A percentile compares a stretch with the other conserved stretches of the same genome.
Conservation (phyloP, 345 rosid species). For the Melaleuca quinquenervia region DNA sequence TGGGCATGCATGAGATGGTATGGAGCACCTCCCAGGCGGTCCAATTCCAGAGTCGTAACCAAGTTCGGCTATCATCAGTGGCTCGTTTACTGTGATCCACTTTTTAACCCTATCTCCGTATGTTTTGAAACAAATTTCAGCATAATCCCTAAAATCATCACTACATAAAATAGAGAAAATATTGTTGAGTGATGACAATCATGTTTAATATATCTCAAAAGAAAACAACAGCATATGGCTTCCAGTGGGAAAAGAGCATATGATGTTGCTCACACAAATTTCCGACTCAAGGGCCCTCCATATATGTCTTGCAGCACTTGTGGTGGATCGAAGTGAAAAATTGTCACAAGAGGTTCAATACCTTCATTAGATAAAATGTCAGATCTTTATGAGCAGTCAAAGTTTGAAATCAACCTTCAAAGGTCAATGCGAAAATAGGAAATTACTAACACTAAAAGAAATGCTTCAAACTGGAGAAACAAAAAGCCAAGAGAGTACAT, state of each 20-base stretch:
- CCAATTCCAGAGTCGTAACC: slow-evolving; percentile 6
- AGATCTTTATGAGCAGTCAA: background rate
- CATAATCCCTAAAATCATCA: slow-evolving; percentile 26
- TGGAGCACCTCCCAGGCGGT: slow-evolving; percentile 15
- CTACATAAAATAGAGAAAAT: slow-evolving; percentile 1
- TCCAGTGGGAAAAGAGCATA: no score
- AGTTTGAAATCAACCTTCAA: background rate
- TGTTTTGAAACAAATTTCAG: slow-evolving; percentile 30
- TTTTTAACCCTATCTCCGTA: slow-evolving; percentile 29
- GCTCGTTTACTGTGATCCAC: slow-evolving; percentile 28
- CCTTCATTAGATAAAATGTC: background rate
- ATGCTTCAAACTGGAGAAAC: background rate
- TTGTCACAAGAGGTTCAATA: background rate
- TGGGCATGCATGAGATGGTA: background rate
- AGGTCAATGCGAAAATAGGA: background rate
- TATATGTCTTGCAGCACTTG: slow-evolving; percentile 1
- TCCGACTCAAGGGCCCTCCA: background rate
- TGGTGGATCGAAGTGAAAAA: slow-evolving; percentile 7
- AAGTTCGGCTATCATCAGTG: background rate
- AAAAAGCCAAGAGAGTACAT: background rate
- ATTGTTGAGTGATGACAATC: background rate
- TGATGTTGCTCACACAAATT: background rate
- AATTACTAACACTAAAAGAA: background rate
- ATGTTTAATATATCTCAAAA: background rate
- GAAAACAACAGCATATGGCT: background rate